phyloP scores from a whole-genome alignment of 78 protist species.

The Pigoraptor vietnamica region DNA sequence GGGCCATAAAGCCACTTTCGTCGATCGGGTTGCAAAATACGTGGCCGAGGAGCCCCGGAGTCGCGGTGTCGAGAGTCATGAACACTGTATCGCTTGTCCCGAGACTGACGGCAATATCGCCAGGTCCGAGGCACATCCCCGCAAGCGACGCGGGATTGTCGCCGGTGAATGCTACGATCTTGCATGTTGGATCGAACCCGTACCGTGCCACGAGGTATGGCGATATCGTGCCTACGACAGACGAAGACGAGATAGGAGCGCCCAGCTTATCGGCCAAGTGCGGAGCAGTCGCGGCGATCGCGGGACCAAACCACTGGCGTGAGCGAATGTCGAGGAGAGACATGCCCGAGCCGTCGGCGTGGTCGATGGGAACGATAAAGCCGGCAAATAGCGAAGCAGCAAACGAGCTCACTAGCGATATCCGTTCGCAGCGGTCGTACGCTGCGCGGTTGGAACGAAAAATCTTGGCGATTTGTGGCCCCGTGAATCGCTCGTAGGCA shows the following conservation, averaged over 20 bases:
- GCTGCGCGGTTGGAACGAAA: background rate
- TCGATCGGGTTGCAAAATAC: constrained; percentile 6
- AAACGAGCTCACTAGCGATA: constrained; percentile 10
- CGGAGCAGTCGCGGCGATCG: background rate
- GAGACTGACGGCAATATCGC: constrained; percentile 6
- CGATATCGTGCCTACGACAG: background rate
- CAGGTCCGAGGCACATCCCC: background rate
- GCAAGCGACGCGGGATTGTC: constrained; percentile 24
- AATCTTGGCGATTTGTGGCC: constrained; percentile 10
- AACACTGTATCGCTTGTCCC: constrained; percentile 22
- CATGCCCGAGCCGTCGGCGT: constrained; percentile 16
- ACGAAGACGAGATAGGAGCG: background rate
- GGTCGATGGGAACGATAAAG: background rate
- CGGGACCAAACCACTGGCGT: background rate
- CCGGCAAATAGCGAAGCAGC: background rate
- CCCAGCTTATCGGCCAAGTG: background rate
- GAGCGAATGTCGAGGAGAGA: background rate
- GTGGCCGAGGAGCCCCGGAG: background rate
- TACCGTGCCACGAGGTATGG: background rate
- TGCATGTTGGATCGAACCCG: background rate
- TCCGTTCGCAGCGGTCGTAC: background rate
- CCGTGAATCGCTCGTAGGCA: constrained; percentile 23
- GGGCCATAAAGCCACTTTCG: background rate
- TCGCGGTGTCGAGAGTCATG: background rate
- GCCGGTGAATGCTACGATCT: background rate